Evolutionary conservation across 305 asterid genomes (phyloP).

Genomic region (Plantago lanceolata): DNA sequence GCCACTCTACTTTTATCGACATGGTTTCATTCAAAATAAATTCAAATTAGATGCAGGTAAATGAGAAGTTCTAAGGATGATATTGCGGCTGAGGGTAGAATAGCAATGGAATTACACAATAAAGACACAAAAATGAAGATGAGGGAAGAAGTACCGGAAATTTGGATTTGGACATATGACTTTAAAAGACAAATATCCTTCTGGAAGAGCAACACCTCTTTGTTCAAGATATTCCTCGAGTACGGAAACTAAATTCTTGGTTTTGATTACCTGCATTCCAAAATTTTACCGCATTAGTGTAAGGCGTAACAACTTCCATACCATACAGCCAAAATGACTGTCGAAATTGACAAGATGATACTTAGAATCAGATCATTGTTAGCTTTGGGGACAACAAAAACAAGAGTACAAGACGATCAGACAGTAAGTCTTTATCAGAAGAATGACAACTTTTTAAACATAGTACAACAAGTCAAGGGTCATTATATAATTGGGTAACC

Average conservation of each 20-base stretch:
- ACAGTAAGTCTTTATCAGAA: too few relatives aligned
- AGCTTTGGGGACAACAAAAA: too few relatives aligned
- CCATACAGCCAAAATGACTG: neutral
- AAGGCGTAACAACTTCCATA: constrained; percentile 13
- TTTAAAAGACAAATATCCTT: constrained; percentile 60
- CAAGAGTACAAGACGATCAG: too few relatives aligned
- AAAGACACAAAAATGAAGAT: constrained; percentile 6
- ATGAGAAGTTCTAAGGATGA: too few relatives aligned
- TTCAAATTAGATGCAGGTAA: too few relatives aligned
- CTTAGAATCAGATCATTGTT: neutral
- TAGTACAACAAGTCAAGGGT: too few relatives aligned
- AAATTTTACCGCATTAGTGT: constrained; percentile 13
- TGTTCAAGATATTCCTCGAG: constrained; percentile 78
- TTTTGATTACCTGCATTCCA: constrained; percentile 54
- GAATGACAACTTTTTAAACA: too few relatives aligned
- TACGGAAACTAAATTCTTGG: constrained; percentile 50
- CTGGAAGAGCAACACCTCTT: constrained; percentile 76
- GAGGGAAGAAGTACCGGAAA: constrained; percentile 43
- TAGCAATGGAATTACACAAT: too few relatives aligned
- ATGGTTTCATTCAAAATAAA: too few relatives aligned
- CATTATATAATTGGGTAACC: too few relatives aligned
- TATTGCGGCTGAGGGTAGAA: too few relatives aligned
- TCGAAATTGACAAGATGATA: neutral
- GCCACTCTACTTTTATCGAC: too few relatives aligned
- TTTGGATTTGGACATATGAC: constrained; percentile 70